These are phyloP conservation scores for Colletotrichum falcatum DNA, from an alignment of 2,329 filamentous ascomycete species.

Conservation along the genomic window DNA sequence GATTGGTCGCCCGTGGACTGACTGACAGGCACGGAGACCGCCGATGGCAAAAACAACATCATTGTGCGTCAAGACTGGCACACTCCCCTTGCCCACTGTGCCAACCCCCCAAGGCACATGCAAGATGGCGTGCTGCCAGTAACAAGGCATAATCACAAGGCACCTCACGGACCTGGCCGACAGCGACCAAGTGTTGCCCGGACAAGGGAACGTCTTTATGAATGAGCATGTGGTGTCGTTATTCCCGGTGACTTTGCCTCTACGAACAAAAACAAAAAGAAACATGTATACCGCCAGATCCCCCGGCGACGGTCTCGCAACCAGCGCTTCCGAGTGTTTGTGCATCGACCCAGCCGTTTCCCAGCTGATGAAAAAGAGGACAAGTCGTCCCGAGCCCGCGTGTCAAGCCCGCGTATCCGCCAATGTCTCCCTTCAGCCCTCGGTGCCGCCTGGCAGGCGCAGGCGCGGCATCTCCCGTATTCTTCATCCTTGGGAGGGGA, in stretches of 20 bases:
- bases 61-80: neutral
- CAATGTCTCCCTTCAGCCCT: neutral
- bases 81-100: neutral
- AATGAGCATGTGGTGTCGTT: conserved; percentile 34
- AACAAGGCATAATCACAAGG: neutral
- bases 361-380: neutral
- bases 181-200: no score
- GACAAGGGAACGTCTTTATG: neutral
- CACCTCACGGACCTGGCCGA: neutral
- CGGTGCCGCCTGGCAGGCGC: neutral
- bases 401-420: conserved; percentile 8
- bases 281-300: conserved; percentile 21
- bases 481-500: neutral
- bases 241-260: conserved; percentile 30
- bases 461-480: neutral
- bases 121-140: neutral
- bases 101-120: conserved; percentile 2
- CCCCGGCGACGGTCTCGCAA: conserved; percentile 1
- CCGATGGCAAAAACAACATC: neutral
- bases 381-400: conserved; percentile 4
- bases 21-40: neutral
- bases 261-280: neutral
- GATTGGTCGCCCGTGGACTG: neutral
- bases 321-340: conserved; percentile 6
- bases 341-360: conserved; percentile 3